Evolutionary conservation across 2,329 filamentous ascomycete species (phyloP).

Genomic region (Parastagonospora nodorum): DNA sequence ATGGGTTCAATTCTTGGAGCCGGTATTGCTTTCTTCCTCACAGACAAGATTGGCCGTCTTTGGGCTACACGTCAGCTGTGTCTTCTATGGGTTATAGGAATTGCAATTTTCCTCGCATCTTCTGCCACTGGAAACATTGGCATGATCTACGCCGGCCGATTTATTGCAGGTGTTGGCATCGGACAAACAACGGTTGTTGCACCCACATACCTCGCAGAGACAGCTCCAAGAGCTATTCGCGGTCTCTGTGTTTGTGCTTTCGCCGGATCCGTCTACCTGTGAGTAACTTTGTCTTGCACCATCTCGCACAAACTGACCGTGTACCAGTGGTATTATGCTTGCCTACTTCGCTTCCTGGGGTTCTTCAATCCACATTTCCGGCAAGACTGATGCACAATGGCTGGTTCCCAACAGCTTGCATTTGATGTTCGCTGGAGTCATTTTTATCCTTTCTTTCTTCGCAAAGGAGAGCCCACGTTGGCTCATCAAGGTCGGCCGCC

Average conservation of each 20-base stretch:
- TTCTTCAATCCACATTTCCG: conserved; percentile 57
- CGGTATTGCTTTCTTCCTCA: conserved; percentile 62
- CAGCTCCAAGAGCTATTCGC: conserved; percentile 69
- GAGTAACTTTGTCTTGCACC: background rate
- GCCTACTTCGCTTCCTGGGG: conserved; percentile 73
- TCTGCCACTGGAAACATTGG: conserved; percentile 44
- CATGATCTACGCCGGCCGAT: conserved; percentile 67
- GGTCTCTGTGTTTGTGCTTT: conserved; percentile 76
- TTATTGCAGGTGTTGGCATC: conserved; percentile 69
- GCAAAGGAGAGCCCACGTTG: conserved; percentile 73
- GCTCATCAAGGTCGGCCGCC: conserved; percentile 67
- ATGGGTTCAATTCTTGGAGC: conserved; percentile 76
- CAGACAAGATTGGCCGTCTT: conserved; percentile 50
- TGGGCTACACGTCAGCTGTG: conserved; percentile 52
- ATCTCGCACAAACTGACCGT: background rate
- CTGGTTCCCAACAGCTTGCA: conserved; percentile 76
- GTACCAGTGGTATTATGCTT: conserved; percentile 69
- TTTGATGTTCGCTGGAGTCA: conserved; percentile 76
- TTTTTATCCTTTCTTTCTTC: conserved; percentile 71
- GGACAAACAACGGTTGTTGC: conserved; percentile 71
- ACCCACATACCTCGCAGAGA: conserved; percentile 75
- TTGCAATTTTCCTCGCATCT: conserved; percentile 48
- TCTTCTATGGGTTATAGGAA: conserved; percentile 48
- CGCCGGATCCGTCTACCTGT: conserved; percentile 71
- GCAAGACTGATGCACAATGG: conserved; percentile 53